Base-by-base conservation (phyloP, 345 rosid genomes). In the Bretschneidera sinensis region DNA sequence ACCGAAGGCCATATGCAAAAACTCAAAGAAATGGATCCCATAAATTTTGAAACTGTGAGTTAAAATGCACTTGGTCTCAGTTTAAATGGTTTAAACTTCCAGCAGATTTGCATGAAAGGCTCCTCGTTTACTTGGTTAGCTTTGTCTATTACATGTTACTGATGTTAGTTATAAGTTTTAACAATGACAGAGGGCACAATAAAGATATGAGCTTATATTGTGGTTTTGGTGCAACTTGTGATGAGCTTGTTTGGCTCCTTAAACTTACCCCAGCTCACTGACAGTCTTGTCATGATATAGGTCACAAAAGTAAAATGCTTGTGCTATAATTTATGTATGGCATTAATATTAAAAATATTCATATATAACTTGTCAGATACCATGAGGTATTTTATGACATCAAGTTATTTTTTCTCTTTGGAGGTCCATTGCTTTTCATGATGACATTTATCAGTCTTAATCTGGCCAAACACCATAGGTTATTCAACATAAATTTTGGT, bases 21-120 rank as follows among this genome's bases (percentile, higher is more conserved):
- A 77, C 96, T 92, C 62, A 81, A 89, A 81, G 98, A 84, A 71
- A 92, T 92, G 98, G 98, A 92, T 67, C 98, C 97, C 57, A 84
- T 89, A 55, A 92, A 85, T 71, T 89, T 81, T 45, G 96, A 92
- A 80, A 92, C 98, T 48, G 98, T 89, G 67, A 84, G 97, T 73
- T 49, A 25, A 19, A 23, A 54, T 21, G 45, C 48, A 57, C 35
- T 53, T 61, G 25, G 6, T 55, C 28, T 59, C 19, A 60, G 47
- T 57, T 45, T 51, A 23, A 22, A 4, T 58, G 16, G 61, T 53
- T 62, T 47, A 28, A 15, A 11, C 13, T 31, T 13, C 48, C 23
- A 15, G 54, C 61, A 22, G 33, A 31, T 57, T 28, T 24, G 18
- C 45, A 13, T 57, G 25, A 48, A 35, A 66, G 55, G 13, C 55